Evolutionary conservation across 129 eudicot species (phyloP).

Genomic region (Lonicera japonica): DNA sequence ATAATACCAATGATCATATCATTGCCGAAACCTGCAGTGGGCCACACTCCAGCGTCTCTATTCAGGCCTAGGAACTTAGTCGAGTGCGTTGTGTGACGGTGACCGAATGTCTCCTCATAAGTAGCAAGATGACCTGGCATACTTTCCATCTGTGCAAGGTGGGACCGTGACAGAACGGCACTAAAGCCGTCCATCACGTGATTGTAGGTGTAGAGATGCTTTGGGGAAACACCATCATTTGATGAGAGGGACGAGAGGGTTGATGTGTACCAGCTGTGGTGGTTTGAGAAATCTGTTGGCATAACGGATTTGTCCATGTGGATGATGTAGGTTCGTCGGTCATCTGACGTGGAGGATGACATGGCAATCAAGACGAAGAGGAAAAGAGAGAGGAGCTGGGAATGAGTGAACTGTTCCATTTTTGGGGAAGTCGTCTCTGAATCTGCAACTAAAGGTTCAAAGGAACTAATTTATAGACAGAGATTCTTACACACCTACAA

Average conservation of each 20-base stretch:
- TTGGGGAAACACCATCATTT: constrained; percentile 9
- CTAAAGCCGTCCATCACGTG: constrained; percentile 41
- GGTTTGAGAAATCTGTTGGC: constrained; percentile 38
- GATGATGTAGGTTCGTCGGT: constrained; percentile 32
- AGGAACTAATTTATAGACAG: not conserved
- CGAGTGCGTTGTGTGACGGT: constrained; percentile 40
- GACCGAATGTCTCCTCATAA: constrained; percentile 31
- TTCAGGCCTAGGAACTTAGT: constrained; percentile 36
- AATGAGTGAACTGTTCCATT: not conserved
- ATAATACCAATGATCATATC: constrained; percentile 45
- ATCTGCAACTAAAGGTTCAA: too few species aligned
- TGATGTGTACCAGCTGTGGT: constrained; percentile 45
- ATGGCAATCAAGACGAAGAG: constrained; percentile 2
- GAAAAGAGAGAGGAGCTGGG: constrained; percentile 7
- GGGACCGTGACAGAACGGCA: constrained; percentile 26
- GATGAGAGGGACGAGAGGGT: constrained; percentile 32
- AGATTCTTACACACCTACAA: too few species aligned
- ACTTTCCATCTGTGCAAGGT: constrained; percentile 21
- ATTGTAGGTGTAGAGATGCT: constrained; percentile 43
- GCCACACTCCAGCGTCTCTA: constrained; percentile 38
- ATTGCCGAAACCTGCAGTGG: constrained; percentile 32
- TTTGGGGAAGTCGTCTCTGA: not conserved
- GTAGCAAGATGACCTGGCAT: constrained; percentile 29
- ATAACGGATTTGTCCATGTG: constrained; percentile 44
- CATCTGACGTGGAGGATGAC: constrained; percentile 21